Base-by-base conservation (phyloP, 768 basidiomycete genomes). In the Rhizopogon sp. region DNA sequence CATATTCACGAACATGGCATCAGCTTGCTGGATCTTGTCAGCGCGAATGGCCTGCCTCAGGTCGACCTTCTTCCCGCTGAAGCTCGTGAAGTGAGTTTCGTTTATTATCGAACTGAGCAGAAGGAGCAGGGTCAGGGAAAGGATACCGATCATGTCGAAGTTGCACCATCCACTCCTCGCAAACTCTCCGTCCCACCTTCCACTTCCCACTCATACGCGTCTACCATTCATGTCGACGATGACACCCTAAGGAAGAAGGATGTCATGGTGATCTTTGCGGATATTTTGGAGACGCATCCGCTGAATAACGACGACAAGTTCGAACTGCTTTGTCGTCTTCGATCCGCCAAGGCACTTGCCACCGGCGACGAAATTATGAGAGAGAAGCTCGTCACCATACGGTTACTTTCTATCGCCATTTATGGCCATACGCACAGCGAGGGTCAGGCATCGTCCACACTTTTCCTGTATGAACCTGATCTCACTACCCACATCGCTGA, bases 391-490 rank as follows among this genome's bases (percentile, higher is more conserved):
- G 80, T 95, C 43, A 74, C 83, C 56, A 79, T 90, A 43, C 84
- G 95, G 55, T 80, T 98, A 22, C 75, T 97, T 42, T 86, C 96
- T 9, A 87, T 96, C 55, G 90, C 93, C 22, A 90, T 95, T 44
- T 98, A 92, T 64, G 90, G 90, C 31, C 92, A 93, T 68, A 92
- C 91, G 51, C 85, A 92, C 65, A 67, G 77, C 43, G 95, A 98
- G 70, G 77, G 78, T 39, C 83, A 87, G 66, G 89, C 91, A 1
- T 80, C 85, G 40, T 83, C 88, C 4, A 82, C 87, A 7, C 77
- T 98, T 42, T 96, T 98, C 75, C 79, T 98, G 10, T 95, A 93
- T 64, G 95, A 98, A 68, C 96, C 96, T 6, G 95, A 97, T 63
- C 77, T 98, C 51, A 85, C 97, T 61, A 74, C 80, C 1, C 91